A percentile compares a stretch with the other conserved stretches of the same genome.
Conservation (phyloP, 2,329 filamentous ascomycete species). For the Colletotrichum sp. region DNA sequence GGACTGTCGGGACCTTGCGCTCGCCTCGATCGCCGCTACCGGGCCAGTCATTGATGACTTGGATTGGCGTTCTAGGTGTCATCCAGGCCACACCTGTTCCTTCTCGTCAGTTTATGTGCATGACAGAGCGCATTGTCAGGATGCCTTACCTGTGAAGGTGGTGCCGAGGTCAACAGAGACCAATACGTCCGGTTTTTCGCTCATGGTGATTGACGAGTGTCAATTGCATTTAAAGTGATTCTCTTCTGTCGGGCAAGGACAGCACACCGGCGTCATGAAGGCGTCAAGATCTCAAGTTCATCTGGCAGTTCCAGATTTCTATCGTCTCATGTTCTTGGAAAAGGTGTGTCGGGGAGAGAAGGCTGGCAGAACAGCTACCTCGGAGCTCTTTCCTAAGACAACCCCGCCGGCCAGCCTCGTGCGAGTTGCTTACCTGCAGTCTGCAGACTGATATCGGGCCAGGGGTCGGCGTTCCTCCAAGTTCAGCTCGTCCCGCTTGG, state of each 20-base stretch:
- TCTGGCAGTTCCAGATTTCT: background rate
- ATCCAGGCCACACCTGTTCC: constrained; percentile 40
- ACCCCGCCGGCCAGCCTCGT: background rate
- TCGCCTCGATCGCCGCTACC: constrained; percentile 56
- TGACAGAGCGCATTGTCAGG: fast-evolving
- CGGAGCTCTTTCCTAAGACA: background rate
- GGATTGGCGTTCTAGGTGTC: constrained; percentile 41
- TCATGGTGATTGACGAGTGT: background rate
- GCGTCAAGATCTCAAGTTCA: background rate
- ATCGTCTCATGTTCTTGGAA: background rate
- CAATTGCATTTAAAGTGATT: background rate
- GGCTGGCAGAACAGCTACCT: background rate
- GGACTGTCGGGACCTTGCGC: constrained; percentile 58
- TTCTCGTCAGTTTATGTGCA: background rate
- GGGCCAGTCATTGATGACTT: constrained; percentile 58
- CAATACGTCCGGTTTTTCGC: constrained; percentile 27
- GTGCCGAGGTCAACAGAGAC: constrained; percentile 51
- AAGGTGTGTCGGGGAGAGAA: background rate
- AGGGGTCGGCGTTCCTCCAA: background rate
- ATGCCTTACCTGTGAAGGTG: constrained; percentile 45
- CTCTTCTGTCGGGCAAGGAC: background rate
- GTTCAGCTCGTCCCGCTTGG: background rate
- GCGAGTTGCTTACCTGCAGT: background rate
- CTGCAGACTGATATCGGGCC: background rate
- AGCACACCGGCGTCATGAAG: background rate